These are phyloP conservation scores for Globisporangium canariense DNA, from an alignment of 352 stramenopile genomes.

Conservation along the genomic window DNA sequence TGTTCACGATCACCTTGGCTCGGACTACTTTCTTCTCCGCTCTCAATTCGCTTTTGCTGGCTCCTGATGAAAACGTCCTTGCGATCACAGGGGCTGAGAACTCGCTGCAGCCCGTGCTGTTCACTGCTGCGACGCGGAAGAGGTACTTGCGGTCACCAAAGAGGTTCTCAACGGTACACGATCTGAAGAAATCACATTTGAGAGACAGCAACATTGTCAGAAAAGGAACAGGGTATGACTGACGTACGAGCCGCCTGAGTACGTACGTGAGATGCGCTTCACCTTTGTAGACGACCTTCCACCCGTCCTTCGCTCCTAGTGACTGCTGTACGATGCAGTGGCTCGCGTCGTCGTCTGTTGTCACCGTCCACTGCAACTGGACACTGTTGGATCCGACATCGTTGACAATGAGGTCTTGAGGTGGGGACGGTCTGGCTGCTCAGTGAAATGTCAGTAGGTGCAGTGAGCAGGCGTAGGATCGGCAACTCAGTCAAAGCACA, in stretches of 20 bases:
- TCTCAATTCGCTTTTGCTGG: not conserved
- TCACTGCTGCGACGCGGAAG: conserved; percentile 23
- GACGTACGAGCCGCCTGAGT: not conserved
- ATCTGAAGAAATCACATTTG: not conserved
- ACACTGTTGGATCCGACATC: conserved; percentile 7
- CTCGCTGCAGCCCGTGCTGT: conserved; percentile 15
- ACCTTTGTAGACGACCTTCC: conserved; percentile 25
- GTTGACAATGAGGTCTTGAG: not conserved
- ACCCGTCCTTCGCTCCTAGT: conserved; percentile 18
- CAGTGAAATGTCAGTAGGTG: not conserved
- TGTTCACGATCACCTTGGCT: not conserved
- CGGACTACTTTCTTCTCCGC: conserved; percentile 4
- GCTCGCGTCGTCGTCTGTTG: not conserved
- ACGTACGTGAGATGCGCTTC: conserved; percentile 16
- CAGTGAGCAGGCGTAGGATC: too few relatives aligned
- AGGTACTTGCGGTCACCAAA: conserved; percentile 23
- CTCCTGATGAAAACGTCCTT: not conserved
- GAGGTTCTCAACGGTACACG: conserved; percentile 16
- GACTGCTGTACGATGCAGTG: conserved; percentile 26
- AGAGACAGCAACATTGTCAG: not conserved
- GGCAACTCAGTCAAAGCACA: not conserved
- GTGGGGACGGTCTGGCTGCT: conserved; percentile 19
- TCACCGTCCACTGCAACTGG: conserved; percentile 5
- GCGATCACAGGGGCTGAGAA: conserved; percentile 16
- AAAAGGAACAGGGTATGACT: not conserved